Evolutionary conservation across 1,284 basidiomycete genomes (phyloP).

Genomic region (Cryptococcus amylolentus): DNA sequence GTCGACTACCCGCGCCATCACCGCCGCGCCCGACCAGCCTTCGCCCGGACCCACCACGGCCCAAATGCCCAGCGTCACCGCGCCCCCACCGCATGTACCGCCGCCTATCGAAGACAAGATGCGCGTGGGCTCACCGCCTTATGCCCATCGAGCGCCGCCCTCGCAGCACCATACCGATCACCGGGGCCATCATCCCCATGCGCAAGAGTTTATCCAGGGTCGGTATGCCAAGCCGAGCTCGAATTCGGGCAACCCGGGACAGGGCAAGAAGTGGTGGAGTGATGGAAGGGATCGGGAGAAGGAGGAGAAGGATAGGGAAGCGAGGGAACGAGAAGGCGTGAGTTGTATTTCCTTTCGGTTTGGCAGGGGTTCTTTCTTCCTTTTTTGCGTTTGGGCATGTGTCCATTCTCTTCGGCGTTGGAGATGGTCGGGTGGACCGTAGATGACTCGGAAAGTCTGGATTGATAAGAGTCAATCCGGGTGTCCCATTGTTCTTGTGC

Average conservation of each 20-base stretch:
- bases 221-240: slow-evolving; percentile 2
- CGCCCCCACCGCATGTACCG: slow-evolving; percentile 16
- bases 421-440: too few relatives aligned
- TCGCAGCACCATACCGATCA: slow-evolving; percentile 9
- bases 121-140: slow-evolving; percentile 12
- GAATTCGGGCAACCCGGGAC: slow-evolving; percentile 14
- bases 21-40: slow-evolving; percentile 9
- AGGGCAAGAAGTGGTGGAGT: slow-evolving; percentile 44
- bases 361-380: background rate
- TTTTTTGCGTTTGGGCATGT: background rate
- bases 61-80: slow-evolving; percentile 8
- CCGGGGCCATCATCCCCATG: slow-evolving; percentile 1
- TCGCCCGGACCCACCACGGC: background rate
- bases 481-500: too few relatives aligned
- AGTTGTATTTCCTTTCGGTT: slow-evolving; percentile 11
- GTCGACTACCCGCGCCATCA: slow-evolving; percentile 9
- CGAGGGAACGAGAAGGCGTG: slow-evolving; percentile 26
- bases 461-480: too few relatives aligned
- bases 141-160: slow-evolving; percentile 6
- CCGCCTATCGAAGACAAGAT: slow-evolving; percentile 13
- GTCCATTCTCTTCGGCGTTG: background rate
- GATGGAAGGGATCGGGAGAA: slow-evolving; percentile 24
- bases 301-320: slow-evolving; percentile 22
- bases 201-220: slow-evolving; percentile 3
- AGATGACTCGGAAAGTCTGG: too few relatives aligned